Percentiles rank a stretch among this genome's conserved stretches.
Conservation (phyloP, 176 grass and related monocot species). For the Rhynchospora pubera region DNA sequence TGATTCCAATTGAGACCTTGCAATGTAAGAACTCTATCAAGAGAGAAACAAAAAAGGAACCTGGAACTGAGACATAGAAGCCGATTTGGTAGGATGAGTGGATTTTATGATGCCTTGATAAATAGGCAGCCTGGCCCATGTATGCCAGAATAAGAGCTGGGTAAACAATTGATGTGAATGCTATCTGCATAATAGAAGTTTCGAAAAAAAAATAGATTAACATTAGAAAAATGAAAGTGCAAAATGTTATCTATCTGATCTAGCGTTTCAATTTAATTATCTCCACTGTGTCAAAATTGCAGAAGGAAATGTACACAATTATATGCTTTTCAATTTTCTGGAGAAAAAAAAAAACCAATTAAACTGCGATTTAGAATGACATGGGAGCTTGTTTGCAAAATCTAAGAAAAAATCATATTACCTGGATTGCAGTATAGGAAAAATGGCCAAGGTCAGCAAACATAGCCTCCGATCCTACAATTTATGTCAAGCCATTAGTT, state of each 20-base stretch:
- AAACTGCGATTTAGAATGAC: neutral
- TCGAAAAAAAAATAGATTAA: neutral
- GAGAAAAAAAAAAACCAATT: neutral
- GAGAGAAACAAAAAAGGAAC: constrained; percentile 24
- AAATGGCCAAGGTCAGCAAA: constrained; percentile 99
- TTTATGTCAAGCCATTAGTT: neutral
- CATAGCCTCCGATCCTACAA: constrained; percentile 96
- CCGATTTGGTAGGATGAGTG: constrained; percentile 75
- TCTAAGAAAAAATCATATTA: constrained; percentile 10
- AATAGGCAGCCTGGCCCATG: constrained; percentile 98
- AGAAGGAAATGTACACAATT: too few relatives aligned
- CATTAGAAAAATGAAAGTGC: constrained; percentile 2
- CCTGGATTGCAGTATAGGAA: constrained; percentile 93
- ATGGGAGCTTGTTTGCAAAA: neutral
- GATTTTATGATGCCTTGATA: constrained; percentile 78
- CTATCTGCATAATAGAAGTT: constrained; percentile 43
- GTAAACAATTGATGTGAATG: constrained; percentile 91
- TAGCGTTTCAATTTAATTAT: neutral
- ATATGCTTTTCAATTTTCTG: neutral
- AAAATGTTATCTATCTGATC: neutral
- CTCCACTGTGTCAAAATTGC: neutral
- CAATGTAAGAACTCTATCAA: neutral
- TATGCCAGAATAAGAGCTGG: constrained; percentile 89
- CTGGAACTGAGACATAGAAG: constrained; percentile 97
- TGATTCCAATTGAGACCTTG: neutral